Evolutionary conservation across 2,329 filamentous ascomycete species (phyloP).

Genomic region (Ascochyta koolunga): DNA sequence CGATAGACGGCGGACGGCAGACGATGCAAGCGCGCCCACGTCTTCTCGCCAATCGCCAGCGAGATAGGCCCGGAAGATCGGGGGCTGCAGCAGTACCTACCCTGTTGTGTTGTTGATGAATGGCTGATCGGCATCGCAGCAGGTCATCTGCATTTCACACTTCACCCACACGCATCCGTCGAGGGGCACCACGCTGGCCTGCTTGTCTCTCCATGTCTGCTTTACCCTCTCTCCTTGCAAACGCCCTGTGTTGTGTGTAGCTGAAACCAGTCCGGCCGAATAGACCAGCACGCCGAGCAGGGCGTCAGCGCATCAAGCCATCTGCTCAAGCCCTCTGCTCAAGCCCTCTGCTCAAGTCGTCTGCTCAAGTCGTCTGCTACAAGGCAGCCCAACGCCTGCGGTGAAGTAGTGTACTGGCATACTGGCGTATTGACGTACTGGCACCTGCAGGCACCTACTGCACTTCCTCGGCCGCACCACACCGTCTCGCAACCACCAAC

Average conservation of each 20-base stretch:
- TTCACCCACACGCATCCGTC: slow-evolving; percentile 20
- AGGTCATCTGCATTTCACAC: slow-evolving; percentile 33
- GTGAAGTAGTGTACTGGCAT: no score
- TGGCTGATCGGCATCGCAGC: slow-evolving; percentile 10
- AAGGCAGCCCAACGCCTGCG: neutral
- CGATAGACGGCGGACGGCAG: no score
- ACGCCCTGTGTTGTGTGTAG: slow-evolving; percentile 18
- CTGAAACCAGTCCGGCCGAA: slow-evolving; percentile 23
- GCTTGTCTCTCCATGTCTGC: slow-evolving; percentile 16
- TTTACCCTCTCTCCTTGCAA: slow-evolving; percentile 9
- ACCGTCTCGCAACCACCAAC: slow-evolving; percentile 12
- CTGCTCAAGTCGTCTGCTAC: no score
- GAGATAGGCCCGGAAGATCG: slow-evolving; percentile 9
- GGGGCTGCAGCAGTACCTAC: slow-evolving; percentile 6
- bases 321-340: no score
- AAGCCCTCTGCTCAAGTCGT: no score
- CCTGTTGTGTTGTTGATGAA: neutral
- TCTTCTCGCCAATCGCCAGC: slow-evolving; percentile 6
- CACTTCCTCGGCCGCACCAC: slow-evolving; percentile 15
- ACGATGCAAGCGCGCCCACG: neutral
- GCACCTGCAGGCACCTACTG: no score
- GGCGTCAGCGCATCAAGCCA: slow-evolving; percentile 13
- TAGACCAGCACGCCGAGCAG: slow-evolving; percentile 18
- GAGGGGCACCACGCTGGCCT: slow-evolving; percentile 16
- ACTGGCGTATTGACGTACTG: no score